phyloP scores from a whole-genome alignment of 768 basidiomycete species.

The Pleurotus tuber-regium region DNA sequence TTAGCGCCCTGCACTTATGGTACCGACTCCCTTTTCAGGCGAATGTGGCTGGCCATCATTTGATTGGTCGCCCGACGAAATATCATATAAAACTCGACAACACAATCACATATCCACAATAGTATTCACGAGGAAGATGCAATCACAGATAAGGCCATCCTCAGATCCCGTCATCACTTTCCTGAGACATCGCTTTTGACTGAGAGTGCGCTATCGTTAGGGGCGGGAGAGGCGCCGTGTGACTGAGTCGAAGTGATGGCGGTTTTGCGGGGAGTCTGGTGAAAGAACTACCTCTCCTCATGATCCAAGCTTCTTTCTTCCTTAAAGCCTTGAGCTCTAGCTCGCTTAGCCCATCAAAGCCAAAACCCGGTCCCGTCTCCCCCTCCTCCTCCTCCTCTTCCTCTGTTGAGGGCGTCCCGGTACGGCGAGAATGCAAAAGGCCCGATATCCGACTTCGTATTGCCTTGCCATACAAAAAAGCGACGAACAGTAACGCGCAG shows the following conservation, averaged over 20 bases:
- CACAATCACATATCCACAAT: not conserved
- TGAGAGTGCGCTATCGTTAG: constrained; percentile 2
- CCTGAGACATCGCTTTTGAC: constrained; percentile 4
- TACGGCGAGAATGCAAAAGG: constrained; percentile 9
- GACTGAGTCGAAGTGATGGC: constrained; percentile 15
- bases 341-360: constrained; percentile 22
- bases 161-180: not conserved
- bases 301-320: constrained; percentile 16
- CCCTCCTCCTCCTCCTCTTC: constrained; percentile 12
- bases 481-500: constrained; percentile 14
- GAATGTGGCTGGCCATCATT: not conserved
- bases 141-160: not conserved
- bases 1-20: constrained; percentile 3
- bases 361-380: constrained; percentile 17
- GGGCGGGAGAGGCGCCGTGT: constrained; percentile 6
- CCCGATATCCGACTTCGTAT: not conserved
- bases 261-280: constrained; percentile 16
- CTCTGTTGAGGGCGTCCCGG: constrained; percentile 6
- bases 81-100: not conserved
- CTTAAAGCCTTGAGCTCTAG: constrained; percentile 14
- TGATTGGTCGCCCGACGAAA: not conserved
- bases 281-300: constrained; percentile 8
- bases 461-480: constrained; percentile 15
- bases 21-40: not conserved
- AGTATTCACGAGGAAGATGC: constrained; percentile 1